Evolutionary conservation across 2,329 filamentous ascomycete genomes (phyloP), one percentile per base, ranked within the genome.

Genomic region (Hymenoscyphus repandus): DNA sequence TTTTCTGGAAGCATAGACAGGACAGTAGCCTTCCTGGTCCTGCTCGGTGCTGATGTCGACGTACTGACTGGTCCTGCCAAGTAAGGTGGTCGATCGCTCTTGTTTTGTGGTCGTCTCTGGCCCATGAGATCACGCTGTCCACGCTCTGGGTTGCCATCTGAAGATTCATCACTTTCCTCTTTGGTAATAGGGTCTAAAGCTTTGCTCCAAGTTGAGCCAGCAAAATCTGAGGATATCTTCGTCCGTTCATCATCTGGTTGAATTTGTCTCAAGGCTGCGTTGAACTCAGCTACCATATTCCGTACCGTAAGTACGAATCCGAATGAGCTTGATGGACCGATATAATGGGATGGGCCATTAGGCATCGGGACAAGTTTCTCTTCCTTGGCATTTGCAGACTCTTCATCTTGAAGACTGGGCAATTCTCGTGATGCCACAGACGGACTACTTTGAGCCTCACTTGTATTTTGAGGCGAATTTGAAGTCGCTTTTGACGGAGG

Each of bases 1-100:
- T 61, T 65, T 1, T 63, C 51, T 1, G 70, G 71, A 12, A 74
- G 53, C 27, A 62, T 48, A 12, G 58, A 60, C 10, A 59, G 45
- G 3, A 63, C 46, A 5, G 60, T 56, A 2, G 53, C 45, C 27
- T 54, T 60, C 20, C 53, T 61, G 15, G 58, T 32, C 6, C 48
- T 37, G 20, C 44, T 50, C 4, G 53, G 27, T 9, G 53, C 40
- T n/a, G 45, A 54, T 27, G 31, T 37, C 20, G 52, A 55, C 12
- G 46, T 54, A 22, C 56, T 58, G 22, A 51, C 37, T 3, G 58
- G 56, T n/a, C 43, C 45, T 15, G 52, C 57, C 6, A 57, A 39
- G 31, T 51, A 55, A n/a, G 54, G 48, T 20, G 38, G 36, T 13
- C 44, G 52, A 36, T 50, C 32, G 13, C 48, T 50, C 22, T 51